Evolutionary conservation across 768 basidiomycete genomes (phyloP).

Genomic region (Terana coerulea): DNA sequence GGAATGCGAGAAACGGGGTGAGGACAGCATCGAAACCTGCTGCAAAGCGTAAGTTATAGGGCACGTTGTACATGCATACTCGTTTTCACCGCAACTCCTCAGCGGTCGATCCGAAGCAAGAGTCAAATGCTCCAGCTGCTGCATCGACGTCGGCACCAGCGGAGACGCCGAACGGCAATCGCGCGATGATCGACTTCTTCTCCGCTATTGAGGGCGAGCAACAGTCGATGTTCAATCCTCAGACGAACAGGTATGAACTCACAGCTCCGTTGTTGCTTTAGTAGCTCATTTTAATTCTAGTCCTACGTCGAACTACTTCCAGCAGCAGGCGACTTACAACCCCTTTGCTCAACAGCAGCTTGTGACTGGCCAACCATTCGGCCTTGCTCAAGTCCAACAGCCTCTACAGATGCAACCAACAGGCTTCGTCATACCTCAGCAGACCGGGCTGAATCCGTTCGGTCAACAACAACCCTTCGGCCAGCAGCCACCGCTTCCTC

Average conservation of each 20-base stretch:
- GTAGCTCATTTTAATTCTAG: constrained; percentile 33
- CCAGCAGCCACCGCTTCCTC: constrained; percentile 21
- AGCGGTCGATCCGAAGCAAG: background rate
- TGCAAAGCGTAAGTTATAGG: constrained; percentile 27
- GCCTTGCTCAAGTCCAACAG: constrained; percentile 17
- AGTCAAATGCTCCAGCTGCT: constrained; percentile 21
- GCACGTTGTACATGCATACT: background rate
- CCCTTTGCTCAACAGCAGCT: constrained; percentile 61
- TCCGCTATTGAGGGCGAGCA: constrained; percentile 80
- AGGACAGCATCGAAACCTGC: constrained; percentile 20
- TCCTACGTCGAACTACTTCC: constrained; percentile 46
- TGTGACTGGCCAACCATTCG: constrained; percentile 35
- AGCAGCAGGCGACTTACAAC: constrained; percentile 61
- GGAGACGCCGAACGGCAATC: constrained; percentile 32
- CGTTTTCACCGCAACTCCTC: background rate
- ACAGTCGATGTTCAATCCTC: constrained; percentile 65
- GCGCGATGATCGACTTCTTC: constrained; percentile 81
- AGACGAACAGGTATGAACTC: constrained; percentile 49
- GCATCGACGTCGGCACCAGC: constrained; percentile 22
- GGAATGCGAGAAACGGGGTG: constrained; percentile 24
- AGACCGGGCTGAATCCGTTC: constrained; percentile 44
- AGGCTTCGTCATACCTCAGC: constrained; percentile 51
- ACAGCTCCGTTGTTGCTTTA: too few species aligned
- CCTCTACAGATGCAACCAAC: constrained; percentile 42
- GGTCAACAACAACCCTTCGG: constrained; percentile 31